phyloP scores from a whole-genome alignment of 129 eudicot genomes.

The Tagetes patula region DNA sequence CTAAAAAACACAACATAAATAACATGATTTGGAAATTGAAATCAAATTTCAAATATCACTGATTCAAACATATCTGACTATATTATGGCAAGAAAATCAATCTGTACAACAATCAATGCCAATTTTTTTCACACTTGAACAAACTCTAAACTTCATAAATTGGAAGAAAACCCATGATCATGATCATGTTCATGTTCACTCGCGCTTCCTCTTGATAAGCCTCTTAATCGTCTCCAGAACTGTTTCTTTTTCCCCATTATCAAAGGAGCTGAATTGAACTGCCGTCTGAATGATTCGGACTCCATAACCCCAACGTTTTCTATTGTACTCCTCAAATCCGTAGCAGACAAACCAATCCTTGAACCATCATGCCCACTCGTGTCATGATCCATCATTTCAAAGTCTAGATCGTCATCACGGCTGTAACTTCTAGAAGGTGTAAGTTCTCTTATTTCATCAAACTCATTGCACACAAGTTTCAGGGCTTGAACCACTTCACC shows the following conservation, averaged over 20 bases:
- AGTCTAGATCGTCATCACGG: conserved; percentile 39
- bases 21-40: background rate
- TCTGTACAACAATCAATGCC: background rate
- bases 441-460: conserved; percentile 59
- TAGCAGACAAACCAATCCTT: conserved; percentile 48
- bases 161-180: conserved; percentile 49
- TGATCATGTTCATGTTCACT: conserved; percentile 45
- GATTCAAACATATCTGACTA: conserved; percentile 8
- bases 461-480: conserved; percentile 84
- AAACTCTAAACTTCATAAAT: conserved; percentile 26
- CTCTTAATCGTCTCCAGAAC: conserved; percentile 67
- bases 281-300: conserved; percentile 61
- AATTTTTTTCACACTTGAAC: conserved; percentile 1
- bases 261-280: conserved; percentile 77
- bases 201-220: conserved; percentile 67
- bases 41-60: background rate
- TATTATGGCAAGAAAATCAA: conserved; percentile 6
- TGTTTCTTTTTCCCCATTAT: conserved; percentile 51
- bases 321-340: conserved; percentile 52
- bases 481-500: conserved; percentile 98
- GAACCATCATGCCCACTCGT: conserved; percentile 38
- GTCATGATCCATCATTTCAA: conserved; percentile 33
- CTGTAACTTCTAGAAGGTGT: conserved; percentile 40
- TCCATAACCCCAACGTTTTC: conserved; percentile 47
- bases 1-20: background rate